phyloP scores from a whole-genome alignment of 495 filamentous ascomycete genomes.

The Aspergillus homomorphus region DNA sequence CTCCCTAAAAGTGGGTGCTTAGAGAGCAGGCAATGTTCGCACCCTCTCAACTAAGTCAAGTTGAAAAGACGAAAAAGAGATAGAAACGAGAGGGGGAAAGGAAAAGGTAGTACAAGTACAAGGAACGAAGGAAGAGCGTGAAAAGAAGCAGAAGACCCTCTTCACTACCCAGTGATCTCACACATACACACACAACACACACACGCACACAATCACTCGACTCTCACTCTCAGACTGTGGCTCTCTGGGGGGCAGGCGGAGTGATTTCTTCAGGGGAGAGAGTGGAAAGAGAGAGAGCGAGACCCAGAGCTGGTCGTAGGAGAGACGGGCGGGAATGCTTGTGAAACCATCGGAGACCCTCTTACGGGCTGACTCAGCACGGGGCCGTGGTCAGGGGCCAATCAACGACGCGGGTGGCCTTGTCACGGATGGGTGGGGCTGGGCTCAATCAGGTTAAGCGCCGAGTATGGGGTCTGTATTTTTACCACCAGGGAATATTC shows the following conservation, averaged over 20 bases:
- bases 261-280: slow-evolving; percentile 19
- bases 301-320: slow-evolving; percentile 16
- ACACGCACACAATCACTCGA: not conserved
- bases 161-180: slow-evolving; percentile 2
- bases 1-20: slow-evolving; percentile 9
- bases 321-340: slow-evolving; percentile 27
- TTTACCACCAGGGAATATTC: not conserved
- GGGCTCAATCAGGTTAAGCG: not conserved
- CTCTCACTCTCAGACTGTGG: not conserved
- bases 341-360: slow-evolving; percentile 11
- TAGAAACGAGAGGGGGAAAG: slow-evolving; percentile 18
- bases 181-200: not conserved
- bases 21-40: slow-evolving; percentile 4
- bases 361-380: slow-evolving; percentile 23
- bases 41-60: slow-evolving; percentile 1
- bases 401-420: slow-evolving; percentile 5
- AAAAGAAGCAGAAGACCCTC: slow-evolving; percentile 15
- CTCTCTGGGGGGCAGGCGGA: not conserved
- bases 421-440: slow-evolving; percentile 3
- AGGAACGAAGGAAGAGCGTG: slow-evolving; percentile 16
- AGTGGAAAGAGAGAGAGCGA: not conserved
- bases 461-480: not conserved
- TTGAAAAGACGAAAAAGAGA: slow-evolving; percentile 6
- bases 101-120: not conserved
- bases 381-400: slow-evolving; percentile 6